Evolutionary conservation across 2,329 filamentous ascomycete species (phyloP), one percentile per base, ranked within the genome.

Genomic region (Penicillium fuscoglaucum): DNA sequence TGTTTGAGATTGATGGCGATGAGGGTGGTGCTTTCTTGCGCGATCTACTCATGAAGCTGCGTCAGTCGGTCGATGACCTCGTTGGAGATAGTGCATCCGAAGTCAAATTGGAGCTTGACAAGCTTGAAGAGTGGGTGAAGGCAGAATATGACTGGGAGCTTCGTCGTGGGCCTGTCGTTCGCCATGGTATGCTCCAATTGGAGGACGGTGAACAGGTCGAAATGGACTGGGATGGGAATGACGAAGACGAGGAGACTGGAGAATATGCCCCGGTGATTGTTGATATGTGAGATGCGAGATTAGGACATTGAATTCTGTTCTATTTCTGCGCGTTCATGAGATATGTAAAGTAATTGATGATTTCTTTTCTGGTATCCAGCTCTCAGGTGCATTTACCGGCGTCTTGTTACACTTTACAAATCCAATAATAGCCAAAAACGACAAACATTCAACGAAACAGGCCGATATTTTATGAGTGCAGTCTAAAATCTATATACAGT

Each of bases 161-260:
- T 37, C 80, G 66, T 55, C 73, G 79, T 19, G 82, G 80, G 45
- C 75, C 78, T 19, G 81, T 84, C 62, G 77, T 86, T 21, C 80
- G 80, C 61, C 79, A 78, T 26, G 86, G 86, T 0, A 81, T 86
- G 74, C 63, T 88, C 33, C 80, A 84, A 61, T 68, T 88, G 54
- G 85, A 87, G 68, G 86, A 88, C 66, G 86, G 86, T 17, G 86
- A 88, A 70, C 76, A 79, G 61, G 81, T 88, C 4, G 84, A 86
- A 63, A 77, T 88, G 77, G 83, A 85, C 21, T 73, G 83, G 61
- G 74, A 76, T 40, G 84, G 86, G 45, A 83, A 84, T 66, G 84
- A 87, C 52, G 84, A 84, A 66, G 84, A 87, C 21, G 85, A 88
- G 51, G 85, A 88, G 71, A 81, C 79, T 13, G 86, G 86, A 12